Percentiles rank a stretch among this genome's conserved stretches.
phyloP scores from a whole-genome alignment of 495 filamentous ascomycete species.

The Hypomontagnella monticulosa region DNA sequence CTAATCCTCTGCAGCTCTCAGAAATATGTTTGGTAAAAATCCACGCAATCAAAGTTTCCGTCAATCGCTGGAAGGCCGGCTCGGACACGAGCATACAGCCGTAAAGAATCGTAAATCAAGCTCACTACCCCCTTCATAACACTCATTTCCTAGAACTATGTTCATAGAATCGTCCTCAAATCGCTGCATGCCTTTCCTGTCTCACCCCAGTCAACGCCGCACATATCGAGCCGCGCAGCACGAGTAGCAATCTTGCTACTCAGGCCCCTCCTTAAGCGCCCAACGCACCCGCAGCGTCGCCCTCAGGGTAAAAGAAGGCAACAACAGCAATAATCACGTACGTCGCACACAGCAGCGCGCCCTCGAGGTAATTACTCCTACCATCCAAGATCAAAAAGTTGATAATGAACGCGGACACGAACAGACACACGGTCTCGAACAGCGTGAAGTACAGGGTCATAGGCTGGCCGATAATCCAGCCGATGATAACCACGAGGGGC shows the following conservation, averaged over 20 bases:
- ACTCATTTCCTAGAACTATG: neutral
- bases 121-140: neutral
- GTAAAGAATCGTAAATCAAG: conserved; percentile 17
- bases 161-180: neutral
- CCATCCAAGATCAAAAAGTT: conserved; percentile 92
- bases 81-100: neutral
- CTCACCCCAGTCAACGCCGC: too few relatives aligned
- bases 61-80: conserved; percentile 5
- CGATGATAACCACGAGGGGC: conserved; percentile 86
- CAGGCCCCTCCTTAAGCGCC: conserved; percentile 32
- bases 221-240: too few relatives aligned
- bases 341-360: conserved; percentile 79
- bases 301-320: conserved; percentile 71
- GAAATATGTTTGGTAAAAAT: neutral
- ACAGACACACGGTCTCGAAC: conserved; percentile 88
- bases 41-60: conserved; percentile 14
- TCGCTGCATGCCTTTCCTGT: conserved; percentile 1
- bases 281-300: conserved; percentile 56
- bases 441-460: conserved; percentile 93
- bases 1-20: neutral
- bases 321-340: conserved; percentile 82
- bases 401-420: conserved; percentile 87
- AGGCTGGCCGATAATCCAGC: conserved; percentile 81
- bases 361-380: conserved; percentile 88
- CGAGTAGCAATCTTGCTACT: too few relatives aligned